Base-by-base conservation (phyloP, 1,139 yeast genomes). In the Sugiyamaella grinbergsii region DNA sequence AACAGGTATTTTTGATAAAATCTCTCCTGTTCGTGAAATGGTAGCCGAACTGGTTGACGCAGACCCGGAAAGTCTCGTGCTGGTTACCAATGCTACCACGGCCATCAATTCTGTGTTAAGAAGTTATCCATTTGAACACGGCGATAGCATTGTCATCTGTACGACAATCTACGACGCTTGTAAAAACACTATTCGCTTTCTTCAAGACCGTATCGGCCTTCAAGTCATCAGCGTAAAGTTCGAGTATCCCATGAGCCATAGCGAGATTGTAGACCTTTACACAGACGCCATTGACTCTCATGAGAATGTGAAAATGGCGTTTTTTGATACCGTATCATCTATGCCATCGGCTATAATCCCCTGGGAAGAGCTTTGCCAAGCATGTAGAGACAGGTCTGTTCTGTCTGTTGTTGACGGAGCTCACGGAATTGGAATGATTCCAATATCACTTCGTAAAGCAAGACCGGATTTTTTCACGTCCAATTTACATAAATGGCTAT, bases 401-500 rank as follows among this genome's bases (percentile, higher is more conserved):
- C 58, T 82, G 42, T 79, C 88, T 2, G 67, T 82, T 36, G 74
- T 85, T 29, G 94, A 85, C 62, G 93, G 85, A 8, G 90, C 93
- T 2, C 93, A 85, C 63, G 78, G 81, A 0, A 72, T 80, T 34
- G 93, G 93, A 0, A 67, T 80, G 49, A 61, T 81, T 8, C 77
- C 77, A 2, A 56, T 83, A 22, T 73, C 79, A 51, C 62, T 83
- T 48, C 59, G 62, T 0, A 61, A 63, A 1, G 67, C 79, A 18
- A 62, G 73, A 47, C 88, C 91, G 0, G 90, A 83, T 60, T 84
- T 82, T 62, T 78, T 75, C 60, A 75, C 78, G 15, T 70, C 85
- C 34, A 85, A 84, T 60, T 69, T 84, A 29, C 91, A 85, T 71
- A 85, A 85, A 62, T 85, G 91, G 91, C 71, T 75, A 42, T 81